Evolutionary conservation across 257 asterid species (phyloP), one percentile per base, ranked within the genome.

Genomic region (Jasminum sambac): DNA sequence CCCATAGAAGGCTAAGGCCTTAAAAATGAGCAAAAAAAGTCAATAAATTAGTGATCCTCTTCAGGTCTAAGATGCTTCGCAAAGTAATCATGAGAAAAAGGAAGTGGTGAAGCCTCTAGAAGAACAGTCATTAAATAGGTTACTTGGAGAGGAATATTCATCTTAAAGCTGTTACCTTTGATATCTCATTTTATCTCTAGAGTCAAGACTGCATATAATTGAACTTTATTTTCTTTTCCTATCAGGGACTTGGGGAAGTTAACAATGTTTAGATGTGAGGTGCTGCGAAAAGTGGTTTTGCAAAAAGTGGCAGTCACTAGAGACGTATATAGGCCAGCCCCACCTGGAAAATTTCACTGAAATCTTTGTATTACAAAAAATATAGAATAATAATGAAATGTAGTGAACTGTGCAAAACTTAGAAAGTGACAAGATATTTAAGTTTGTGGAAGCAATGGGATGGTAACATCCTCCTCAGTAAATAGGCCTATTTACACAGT

Each of bases 361-460:
- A 39, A 39, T 39, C 9, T 39, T 8, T 43, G 13, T 43, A 30
- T 30, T 30, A 30, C 36, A 4, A 1, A 30, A 30, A 1, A 30
- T 13, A 11, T 43, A 11, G n/a, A 11, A 43, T 10, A 4, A 43
- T 43, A 43, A 43, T 3, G 50, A 43, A 12, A 38, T 38, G 50
- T 19, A 42, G 67, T 55, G 26, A 69, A 17, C 65, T 71, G 34
- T 43, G 16, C 50, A 5, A 43, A 43, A 43, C 14, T 43, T 43
- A 13, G n/a, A 52, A 52, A 52, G 26, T 52, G 25, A 19, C 30
- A 11, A 52, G 14, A 13, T 52, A 52, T 52, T 52, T 2, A 19
- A 6, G 10, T n/a, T 61, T 70, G 60, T 26, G 38, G n/a, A 40
- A 74, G 71, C 67, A 43, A 62, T 48, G 38, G n/a, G 60, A 52